Conservation (phyloP, 176 grass and related monocot species). For the Saccharum officinarum region DNA sequence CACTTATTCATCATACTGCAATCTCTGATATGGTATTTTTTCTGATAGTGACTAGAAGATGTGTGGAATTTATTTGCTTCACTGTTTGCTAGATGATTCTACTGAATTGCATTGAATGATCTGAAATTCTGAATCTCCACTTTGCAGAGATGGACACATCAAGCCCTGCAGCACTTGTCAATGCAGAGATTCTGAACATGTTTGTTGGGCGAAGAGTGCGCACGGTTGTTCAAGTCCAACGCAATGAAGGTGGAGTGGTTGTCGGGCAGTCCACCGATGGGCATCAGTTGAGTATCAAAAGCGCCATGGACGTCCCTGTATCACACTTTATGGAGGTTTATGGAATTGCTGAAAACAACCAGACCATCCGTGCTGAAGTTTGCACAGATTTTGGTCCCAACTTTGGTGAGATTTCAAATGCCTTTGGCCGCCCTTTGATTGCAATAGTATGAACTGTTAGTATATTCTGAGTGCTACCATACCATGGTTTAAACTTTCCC, state of each 20-base stretch:
- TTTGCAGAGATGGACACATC: constrained; percentile 85
- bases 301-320: constrained; percentile 38
- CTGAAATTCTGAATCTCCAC: not conserved
- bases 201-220: constrained; percentile 72
- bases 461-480: not conserved
- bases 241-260: constrained; percentile 56
- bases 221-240: constrained; percentile 68
- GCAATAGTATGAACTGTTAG: not conserved
- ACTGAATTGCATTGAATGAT: constrained; percentile 6
- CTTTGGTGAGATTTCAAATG: constrained; percentile 61
- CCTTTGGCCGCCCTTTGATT: not conserved
- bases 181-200: constrained; percentile 71
- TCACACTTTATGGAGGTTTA: constrained; percentile 71
- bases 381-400: constrained; percentile 80
- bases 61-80: not conserved
- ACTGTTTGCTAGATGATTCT: not conserved
- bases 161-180: constrained; percentile 69
- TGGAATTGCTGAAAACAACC: constrained; percentile 73
- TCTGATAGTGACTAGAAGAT: not conserved
- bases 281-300: constrained; percentile 68
- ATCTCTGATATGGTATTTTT: not conserved
- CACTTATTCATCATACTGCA: not conserved
- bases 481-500: not conserved
- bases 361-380: constrained; percentile 70
- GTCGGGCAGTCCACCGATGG: constrained; percentile 70